A percentile compares a stretch with the other conserved stretches of the same genome.
These are phyloP conservation scores for Aspergillus pseudoviridinutans DNA, from an alignment of 2,329 filamentous ascomycete genomes.

Conservation along the genomic window DNA sequence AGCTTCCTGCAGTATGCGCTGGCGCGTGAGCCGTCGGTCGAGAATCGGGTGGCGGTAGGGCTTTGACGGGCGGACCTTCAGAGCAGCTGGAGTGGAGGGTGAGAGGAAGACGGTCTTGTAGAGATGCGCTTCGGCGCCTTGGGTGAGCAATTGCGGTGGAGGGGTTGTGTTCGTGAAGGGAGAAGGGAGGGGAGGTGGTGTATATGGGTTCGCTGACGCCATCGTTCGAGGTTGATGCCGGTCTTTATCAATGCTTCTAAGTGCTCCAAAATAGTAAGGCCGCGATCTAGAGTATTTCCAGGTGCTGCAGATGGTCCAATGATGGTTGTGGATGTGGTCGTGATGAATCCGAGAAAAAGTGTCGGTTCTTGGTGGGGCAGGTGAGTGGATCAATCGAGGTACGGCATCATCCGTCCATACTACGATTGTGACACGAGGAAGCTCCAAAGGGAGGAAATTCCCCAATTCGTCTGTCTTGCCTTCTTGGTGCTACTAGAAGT, in stretches of 20 bases:
- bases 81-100: slow-evolving; percentile 64
- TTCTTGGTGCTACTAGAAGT: no score
- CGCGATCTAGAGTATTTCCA: not conserved
- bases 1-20: slow-evolving; percentile 84
- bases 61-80: slow-evolving; percentile 90
- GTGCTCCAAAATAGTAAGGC: not conserved
- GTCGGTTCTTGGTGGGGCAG: not conserved
- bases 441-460: no score
- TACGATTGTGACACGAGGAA: no score
- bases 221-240: not conserved
- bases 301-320: not conserved
- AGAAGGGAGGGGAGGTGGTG: slow-evolving; percentile 51
- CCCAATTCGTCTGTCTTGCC: no score
- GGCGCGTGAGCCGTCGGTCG: slow-evolving; percentile 79
- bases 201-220: slow-evolving; percentile 21
- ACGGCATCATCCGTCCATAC: no score
- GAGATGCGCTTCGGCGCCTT: slow-evolving; percentile 93
- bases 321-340: not conserved
- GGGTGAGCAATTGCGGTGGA: slow-evolving; percentile 69
- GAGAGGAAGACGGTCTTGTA: slow-evolving; percentile 80
- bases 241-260: not conserved
- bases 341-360: not conserved
- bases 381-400: not conserved
- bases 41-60: slow-evolving; percentile 87
- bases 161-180: slow-evolving; percentile 62